A percentile compares a stretch with the other conserved stretches of the same genome.
Evolutionary conservation across 495 filamentous ascomycete species (phyloP).

Genomic region (Penicillium diatomitis): DNA sequence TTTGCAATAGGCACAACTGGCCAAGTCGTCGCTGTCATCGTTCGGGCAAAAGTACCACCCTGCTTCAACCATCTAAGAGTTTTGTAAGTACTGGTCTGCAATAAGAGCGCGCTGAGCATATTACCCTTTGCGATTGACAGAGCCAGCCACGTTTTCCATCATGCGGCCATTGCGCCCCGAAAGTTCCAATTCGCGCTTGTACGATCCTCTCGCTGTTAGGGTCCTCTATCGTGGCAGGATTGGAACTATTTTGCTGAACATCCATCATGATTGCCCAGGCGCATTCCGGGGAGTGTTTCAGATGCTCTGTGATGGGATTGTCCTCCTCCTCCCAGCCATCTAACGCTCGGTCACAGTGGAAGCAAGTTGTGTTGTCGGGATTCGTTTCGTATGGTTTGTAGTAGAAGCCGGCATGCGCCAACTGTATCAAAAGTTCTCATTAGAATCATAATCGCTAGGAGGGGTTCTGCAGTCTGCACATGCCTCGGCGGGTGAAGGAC

Average conservation of each 20-base stretch:
- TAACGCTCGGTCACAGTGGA: slow-evolving; percentile 67
- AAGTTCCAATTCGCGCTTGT: slow-evolving; percentile 73
- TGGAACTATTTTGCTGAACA: slow-evolving; percentile 56
- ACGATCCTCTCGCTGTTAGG: slow-evolving; percentile 60
- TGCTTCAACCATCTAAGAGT: slow-evolving; percentile 70
- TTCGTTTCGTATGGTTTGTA: slow-evolving; percentile 64
- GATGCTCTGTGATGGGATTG: slow-evolving; percentile 70
- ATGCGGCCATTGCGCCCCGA: slow-evolving; percentile 72
- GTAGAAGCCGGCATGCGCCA: slow-evolving; percentile 85
- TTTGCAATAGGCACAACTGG: slow-evolving; percentile 80
- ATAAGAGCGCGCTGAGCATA: neutral
- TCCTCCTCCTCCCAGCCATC: slow-evolving; percentile 88
- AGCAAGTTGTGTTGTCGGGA: slow-evolving; percentile 85
- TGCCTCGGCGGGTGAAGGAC: slow-evolving; percentile 56
- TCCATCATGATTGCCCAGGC: slow-evolving; percentile 79
- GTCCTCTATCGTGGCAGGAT: slow-evolving; percentile 56
- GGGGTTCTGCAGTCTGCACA: slow-evolving; percentile 6
- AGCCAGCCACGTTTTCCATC: slow-evolving; percentile 81
- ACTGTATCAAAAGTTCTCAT: slow-evolving; percentile 35
- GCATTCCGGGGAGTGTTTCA: slow-evolving; percentile 70
- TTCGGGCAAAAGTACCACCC: slow-evolving; percentile 91
- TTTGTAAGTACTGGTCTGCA: slow-evolving; percentile 8
- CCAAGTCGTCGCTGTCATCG: slow-evolving; percentile 70
- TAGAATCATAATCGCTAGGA: neutral
- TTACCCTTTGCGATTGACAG: slow-evolving; percentile 78